Base-by-base conservation (phyloP, 148 eudicot genomes). In the Persicaria maculosa region DNA sequence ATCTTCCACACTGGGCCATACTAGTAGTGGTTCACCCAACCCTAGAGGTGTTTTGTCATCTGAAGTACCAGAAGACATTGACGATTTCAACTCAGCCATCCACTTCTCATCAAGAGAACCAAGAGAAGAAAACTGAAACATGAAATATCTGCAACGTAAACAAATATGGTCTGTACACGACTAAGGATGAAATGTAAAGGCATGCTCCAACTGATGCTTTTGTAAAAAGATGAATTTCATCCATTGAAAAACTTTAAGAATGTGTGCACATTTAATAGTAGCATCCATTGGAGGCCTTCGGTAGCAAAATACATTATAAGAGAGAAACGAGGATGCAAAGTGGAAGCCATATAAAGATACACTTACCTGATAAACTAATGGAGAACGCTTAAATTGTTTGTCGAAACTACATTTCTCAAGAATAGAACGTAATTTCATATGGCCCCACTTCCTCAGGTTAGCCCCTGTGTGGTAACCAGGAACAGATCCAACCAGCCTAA, bases 31-130 rank as follows among this genome's bases (percentile, higher is more conserved):
- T 64, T 91, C 88, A 77, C 97, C 97, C 73, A 78, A 70, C 73
- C 98, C 98, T 73, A 94, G 77, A 65, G 97, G 88, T 36, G 77
- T 81, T 83, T 82, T 85, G 78, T 91, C 93, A 50, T 86, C 87
- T 50, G 88, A 76, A 52, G 84, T 76, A 44, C 98, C 98, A 44
- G 98, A 85, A 75, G 96, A 91, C 92, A 91, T 84, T 65, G 98
- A 90, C 15, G 86, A 78, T 81, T 86, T 88, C 10, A 95, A 80
- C 86, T 95, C 98, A 43, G 82, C 75, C 98, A 95, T 95, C 98
- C 98, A 95, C 86, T 95, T 95, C 84, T 95, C 98, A 73, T 95
- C 98, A 81, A 95, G 84, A 52, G 98, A 95, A 74, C 98, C 98
- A 76, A 95, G 88, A 45, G 98, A 95, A 9, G 98, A 95, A 78